Percentiles rank a stretch among this genome's conserved stretches.
phyloP scores from a whole-genome alignment of 2,329 filamentous ascomycete genomes.

The Aspergillus sojae region DNA sequence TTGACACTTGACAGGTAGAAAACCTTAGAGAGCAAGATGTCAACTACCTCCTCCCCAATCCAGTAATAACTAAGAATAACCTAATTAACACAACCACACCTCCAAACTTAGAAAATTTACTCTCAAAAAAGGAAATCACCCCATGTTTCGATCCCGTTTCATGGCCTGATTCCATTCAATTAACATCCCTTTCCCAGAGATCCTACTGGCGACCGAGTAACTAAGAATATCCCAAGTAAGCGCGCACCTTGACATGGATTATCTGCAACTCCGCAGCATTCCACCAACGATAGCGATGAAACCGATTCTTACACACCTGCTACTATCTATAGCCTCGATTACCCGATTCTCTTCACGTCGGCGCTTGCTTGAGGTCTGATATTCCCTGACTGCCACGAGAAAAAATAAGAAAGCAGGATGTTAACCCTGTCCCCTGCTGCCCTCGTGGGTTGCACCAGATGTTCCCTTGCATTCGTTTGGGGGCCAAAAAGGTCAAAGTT shows the following conservation, averaged over 20 bases:
- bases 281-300: neutral
- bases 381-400: conserved; percentile 10
- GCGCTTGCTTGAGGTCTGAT: conserved; percentile 8
- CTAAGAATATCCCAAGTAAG: conserved; percentile 2
- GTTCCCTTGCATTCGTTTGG: conserved; percentile 1
- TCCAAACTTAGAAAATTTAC: conserved; percentile 11
- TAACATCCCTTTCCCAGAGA: conserved; percentile 11
- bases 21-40: neutral
- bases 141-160: conserved; percentile 16
- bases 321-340: conserved; percentile 3
- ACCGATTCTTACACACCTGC: neutral
- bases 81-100: neutral
- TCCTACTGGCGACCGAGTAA: conserved; percentile 10
- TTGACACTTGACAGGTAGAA: conserved; percentile 4
- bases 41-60: neutral
- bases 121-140: neutral
- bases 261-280: conserved; percentile 1
- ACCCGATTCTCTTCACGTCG: neutral
- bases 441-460: neutral
- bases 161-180: conserved; percentile 9
- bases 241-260: conserved; percentile 2
- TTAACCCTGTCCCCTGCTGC: neutral
- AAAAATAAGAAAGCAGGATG: neutral
- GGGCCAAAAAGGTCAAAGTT: conserved; percentile 1
- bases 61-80: neutral